Evolutionary conservation across 495 filamentous ascomycete species (phyloP), one percentile per base, ranked within the genome.

Genomic region (Apodospora peruviana): DNA sequence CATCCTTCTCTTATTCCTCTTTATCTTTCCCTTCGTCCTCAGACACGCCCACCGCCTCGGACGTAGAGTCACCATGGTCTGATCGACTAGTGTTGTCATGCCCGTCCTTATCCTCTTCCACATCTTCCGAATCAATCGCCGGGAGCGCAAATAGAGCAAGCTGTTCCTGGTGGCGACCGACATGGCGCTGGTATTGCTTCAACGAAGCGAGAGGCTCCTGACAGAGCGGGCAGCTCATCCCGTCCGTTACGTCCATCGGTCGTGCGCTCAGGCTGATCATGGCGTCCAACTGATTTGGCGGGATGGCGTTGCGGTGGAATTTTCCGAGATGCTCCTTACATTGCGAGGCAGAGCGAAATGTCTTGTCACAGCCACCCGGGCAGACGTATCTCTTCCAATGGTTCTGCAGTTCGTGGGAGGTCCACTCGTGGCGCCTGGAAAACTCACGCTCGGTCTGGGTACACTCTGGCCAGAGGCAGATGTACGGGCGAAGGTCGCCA

Each of bases 61-160:
- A n/a, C n/a, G n/a, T n/a, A n/a, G n/a, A n/a, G n/a, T n/a, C n/a
- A n/a, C n/a, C n/a, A n/a, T n/a, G n/a, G n/a, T n/a, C n/a, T n/a
- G n/a, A n/a, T n/a, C n/a, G n/a, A n/a, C n/a, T n/a, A n/a, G n/a
- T n/a, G n/a, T n/a, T n/a, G n/a, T 40, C 18, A 18, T 40, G n/a
- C 10, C 17, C 18, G 37, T 40, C 37, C 2, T 4, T 10, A 18
- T 40, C 37, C 4, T 40, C 12, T 4, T 19, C 37, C 4, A 9
- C 9, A 40, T 17, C 37, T 14, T 40, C 37, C 19, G 22, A 10
- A 5, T 55, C 62, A 10, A 40, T 38, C 38, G 42, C 55, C 3
- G 67, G 63, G 23, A 70, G 53, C n/a, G 60, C 63, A 54, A 70
- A 70, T n/a, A 70, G 39, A 8, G 67, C 59, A 10, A 70, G 56